Conservation (phyloP, 2,329 filamentous ascomycete genomes). For the Penicillium corylophilum region DNA sequence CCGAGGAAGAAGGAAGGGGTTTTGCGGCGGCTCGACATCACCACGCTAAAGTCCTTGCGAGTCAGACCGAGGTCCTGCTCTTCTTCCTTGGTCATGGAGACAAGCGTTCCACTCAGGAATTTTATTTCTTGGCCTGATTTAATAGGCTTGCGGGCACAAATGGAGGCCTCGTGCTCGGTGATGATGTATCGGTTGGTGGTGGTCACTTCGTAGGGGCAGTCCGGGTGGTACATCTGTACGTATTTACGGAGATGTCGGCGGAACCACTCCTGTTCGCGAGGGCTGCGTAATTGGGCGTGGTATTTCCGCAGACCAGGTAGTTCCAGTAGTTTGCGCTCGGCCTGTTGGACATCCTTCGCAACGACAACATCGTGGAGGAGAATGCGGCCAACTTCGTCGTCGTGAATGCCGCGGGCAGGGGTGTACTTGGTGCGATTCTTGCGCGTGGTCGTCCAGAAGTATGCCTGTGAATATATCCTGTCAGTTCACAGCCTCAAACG, state of each 20-base stretch:
- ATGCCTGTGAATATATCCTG: slow-evolving; percentile 60
- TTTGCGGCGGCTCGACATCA: slow-evolving; percentile 89
- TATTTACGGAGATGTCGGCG: slow-evolving; percentile 83
- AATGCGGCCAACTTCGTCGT: slow-evolving; percentile 61
- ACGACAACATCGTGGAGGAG: slow-evolving; percentile 68
- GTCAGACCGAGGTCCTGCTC: slow-evolving; percentile 76
- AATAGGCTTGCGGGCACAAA: slow-evolving; percentile 78
- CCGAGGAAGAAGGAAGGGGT: slow-evolving; percentile 89
- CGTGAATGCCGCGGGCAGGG: slow-evolving; percentile 73
- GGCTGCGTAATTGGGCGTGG: slow-evolving; percentile 63
- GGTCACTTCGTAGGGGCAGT: slow-evolving; percentile 92
- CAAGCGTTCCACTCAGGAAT: slow-evolving; percentile 86
- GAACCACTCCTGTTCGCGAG: slow-evolving; percentile 84
- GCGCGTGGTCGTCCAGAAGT: slow-evolving; percentile 93
- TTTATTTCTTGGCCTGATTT: slow-evolving; percentile 82
- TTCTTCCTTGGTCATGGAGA: slow-evolving; percentile 88
- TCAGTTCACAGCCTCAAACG: slow-evolving; percentile 13
- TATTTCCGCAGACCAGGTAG: slow-evolving; percentile 75
- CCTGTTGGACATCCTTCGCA: slow-evolving; percentile 67
- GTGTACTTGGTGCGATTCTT: slow-evolving; percentile 90
- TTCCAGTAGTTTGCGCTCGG: slow-evolving; percentile 70
- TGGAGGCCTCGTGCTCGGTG: slow-evolving; percentile 79
- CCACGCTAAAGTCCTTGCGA: slow-evolving; percentile 94
- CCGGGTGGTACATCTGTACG: slow-evolving; percentile 85
- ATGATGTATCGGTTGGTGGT: slow-evolving; percentile 95